Conservation (phyloP, 2,329 filamentous ascomycete genomes). For the Graphilbum sp. region DNA sequence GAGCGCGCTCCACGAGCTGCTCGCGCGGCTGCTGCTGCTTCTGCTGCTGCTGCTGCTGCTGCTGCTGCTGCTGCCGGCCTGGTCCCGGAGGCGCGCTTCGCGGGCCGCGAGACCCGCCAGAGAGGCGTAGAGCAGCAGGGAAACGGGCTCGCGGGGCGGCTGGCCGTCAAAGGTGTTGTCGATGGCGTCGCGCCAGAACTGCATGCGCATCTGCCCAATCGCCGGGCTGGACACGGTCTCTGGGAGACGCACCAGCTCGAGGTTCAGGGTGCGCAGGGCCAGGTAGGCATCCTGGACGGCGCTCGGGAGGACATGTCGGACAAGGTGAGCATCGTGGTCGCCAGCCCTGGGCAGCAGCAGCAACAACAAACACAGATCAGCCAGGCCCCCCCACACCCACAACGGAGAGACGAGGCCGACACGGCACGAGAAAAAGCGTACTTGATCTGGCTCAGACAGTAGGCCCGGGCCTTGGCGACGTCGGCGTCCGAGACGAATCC, state of each 20-base stretch:
- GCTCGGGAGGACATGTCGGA: slow-evolving; percentile 68
- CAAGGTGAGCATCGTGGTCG: slow-evolving; percentile 75
- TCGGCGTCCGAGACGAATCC: slow-evolving; percentile 33
- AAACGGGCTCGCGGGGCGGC: slow-evolving; percentile 83
- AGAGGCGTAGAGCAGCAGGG: slow-evolving; percentile 62
- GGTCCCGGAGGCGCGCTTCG: slow-evolving; percentile 14
- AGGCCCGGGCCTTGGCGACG: slow-evolving; percentile 33
- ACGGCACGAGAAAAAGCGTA: slow-evolving; percentile 11
- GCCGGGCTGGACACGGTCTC: slow-evolving; percentile 79
- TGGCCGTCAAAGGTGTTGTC: slow-evolving; percentile 54
- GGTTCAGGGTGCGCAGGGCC: slow-evolving; percentile 79
- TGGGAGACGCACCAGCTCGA: slow-evolving; percentile 79
- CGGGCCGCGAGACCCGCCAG: slow-evolving; percentile 41
- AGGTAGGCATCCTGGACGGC: slow-evolving; percentile 69
- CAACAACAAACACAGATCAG: background rate
- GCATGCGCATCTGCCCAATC: slow-evolving; percentile 75
- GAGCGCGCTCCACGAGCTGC: slow-evolving; percentile 25
- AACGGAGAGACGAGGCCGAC: background rate
- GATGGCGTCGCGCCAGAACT: slow-evolving; percentile 87
- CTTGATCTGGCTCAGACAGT: slow-evolving; percentile 37
- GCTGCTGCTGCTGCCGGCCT: too few species aligned
- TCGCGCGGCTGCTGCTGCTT: too few species aligned
- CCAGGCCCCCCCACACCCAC: background rate
- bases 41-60: too few species aligned
- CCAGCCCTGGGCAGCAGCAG: slow-evolving; percentile 21